Evolutionary conservation across 257 asterid genomes (phyloP).

Genomic region (Scutellaria minor): DNA sequence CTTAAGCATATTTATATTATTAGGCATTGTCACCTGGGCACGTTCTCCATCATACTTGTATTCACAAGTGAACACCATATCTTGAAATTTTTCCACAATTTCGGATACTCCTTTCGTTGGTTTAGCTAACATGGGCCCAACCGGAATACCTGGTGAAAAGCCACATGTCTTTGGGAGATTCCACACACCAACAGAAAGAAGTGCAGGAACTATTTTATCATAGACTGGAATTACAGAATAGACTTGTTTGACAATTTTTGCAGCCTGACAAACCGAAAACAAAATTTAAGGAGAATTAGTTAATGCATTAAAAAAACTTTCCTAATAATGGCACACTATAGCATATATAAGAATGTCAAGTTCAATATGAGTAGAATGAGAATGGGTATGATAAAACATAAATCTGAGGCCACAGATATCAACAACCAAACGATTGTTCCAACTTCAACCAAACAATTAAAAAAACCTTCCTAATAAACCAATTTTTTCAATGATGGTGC

Average conservation of each 20-base stretch:
- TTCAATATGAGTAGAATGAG: constrained; percentile 16
- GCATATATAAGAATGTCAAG: constrained; percentile 17
- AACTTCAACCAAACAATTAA: neutral
- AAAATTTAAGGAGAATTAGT: constrained; percentile 18
- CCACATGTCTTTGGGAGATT: constrained; percentile 75
- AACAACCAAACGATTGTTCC: constrained; percentile 13
- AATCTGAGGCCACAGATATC: constrained; percentile 25
- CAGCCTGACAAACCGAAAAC: constrained; percentile 65
- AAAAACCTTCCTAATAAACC: neutral
- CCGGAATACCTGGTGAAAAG: constrained; percentile 91
- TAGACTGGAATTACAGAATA: constrained; percentile 91
- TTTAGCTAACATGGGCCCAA: constrained; percentile 99
- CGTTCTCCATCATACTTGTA: constrained; percentile 99
- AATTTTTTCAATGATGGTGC: neutral
- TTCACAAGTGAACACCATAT: constrained; percentile 91
- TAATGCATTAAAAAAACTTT: constrained; percentile 15
- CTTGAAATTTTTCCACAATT: constrained; percentile 91
- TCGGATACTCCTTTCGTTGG: constrained; percentile 95
- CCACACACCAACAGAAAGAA: constrained; percentile 94
- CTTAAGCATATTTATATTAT: constrained; percentile 22
- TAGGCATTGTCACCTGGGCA: constrained; percentile 73
- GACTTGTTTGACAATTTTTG: constrained; percentile 85
- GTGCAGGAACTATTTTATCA: constrained; percentile 80
- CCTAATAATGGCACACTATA: constrained; percentile 19
- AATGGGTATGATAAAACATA: constrained; percentile 21